A percentile compares a stretch with the other conserved stretches of the same genome.
Conservation (phyloP, 495 filamentous ascomycete species). For the Glonium stellatum region DNA sequence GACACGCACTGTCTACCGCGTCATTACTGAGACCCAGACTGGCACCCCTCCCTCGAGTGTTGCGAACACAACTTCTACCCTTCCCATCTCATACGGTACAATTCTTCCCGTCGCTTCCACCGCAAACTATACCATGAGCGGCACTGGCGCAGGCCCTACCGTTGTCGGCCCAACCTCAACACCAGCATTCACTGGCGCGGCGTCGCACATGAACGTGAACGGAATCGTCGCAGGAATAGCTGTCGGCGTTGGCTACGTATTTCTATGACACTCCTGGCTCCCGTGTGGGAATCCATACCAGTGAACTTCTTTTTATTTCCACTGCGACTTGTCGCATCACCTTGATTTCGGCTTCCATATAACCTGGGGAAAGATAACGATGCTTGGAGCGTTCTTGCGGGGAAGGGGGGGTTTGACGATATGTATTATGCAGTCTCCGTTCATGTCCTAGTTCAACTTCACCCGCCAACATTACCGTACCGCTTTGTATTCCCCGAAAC, state of each 20-base stretch:
- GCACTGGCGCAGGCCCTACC: constrained; percentile 6
- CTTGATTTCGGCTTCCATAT: neutral
- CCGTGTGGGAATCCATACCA: constrained; percentile 3
- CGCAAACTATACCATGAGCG: constrained; percentile 3
- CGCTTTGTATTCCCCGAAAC: neutral
- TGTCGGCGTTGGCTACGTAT: constrained; percentile 18
- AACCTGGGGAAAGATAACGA: neutral
- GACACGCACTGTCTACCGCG: constrained; percentile 25
- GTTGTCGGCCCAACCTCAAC: constrained; percentile 4
- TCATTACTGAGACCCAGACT: constrained; percentile 24
- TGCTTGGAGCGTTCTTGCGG: neutral
- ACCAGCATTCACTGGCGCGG: constrained; percentile 20
- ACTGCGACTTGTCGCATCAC: neutral
- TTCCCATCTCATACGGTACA: constrained; percentile 1
- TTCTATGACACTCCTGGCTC: constrained; percentile 17
- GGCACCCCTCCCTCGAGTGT: constrained; percentile 13
- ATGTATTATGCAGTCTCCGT: neutral
- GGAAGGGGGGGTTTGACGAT: neutral
- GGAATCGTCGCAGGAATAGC: constrained; percentile 18
- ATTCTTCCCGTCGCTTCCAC: neutral
- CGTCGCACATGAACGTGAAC: constrained; percentile 21
- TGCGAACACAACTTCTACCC: constrained; percentile 17
- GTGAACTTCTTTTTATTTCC: neutral
- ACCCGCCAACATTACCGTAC: neutral
- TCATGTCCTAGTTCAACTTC: neutral